These are phyloP conservation scores for Yamagishiella unicocca DNA, from an alignment of 139 green algal species.

Conservation along the genomic window DNA sequence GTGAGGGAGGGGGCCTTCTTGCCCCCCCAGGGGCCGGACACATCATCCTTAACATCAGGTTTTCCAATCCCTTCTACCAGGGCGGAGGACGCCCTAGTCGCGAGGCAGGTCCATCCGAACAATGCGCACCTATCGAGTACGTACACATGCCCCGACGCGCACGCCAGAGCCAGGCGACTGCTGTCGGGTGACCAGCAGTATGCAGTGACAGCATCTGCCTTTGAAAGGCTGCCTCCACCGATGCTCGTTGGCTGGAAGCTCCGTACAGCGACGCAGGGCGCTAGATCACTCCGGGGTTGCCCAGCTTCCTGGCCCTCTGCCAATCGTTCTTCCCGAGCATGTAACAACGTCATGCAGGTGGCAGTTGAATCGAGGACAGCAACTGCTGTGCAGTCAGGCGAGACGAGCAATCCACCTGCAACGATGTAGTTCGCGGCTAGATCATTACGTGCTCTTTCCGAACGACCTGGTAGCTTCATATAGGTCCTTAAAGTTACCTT, in stretches of 20 bases:
- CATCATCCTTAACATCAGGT: background rate
- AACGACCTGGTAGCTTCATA: background rate
- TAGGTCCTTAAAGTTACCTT: background rate
- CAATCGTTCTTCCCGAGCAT: background rate
- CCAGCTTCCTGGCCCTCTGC: background rate
- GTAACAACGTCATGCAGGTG: constrained; percentile 5
- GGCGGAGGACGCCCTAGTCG: background rate
- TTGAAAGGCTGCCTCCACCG: background rate
- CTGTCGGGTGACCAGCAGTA: constrained; percentile 3
- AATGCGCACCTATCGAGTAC: constrained; percentile 29
- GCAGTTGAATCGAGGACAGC: constrained; percentile 29
- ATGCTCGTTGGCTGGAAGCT: constrained; percentile 20
- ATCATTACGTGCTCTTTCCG: background rate
- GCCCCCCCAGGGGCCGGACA: no score
- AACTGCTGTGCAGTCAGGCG: constrained; percentile 10
- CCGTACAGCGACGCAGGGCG: background rate
- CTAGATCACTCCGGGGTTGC: background rate
- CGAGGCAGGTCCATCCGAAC: background rate
- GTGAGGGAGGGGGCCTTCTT: background rate
- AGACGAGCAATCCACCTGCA: constrained; percentile 26
- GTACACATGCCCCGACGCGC: constrained; percentile 22
- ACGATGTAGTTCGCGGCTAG: background rate
- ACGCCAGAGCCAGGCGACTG: constrained; percentile 15
- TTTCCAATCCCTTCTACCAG: background rate
- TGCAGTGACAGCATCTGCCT: background rate